Base-by-base conservation (phyloP, 2,329 filamentous ascomycete species). In the Colletotrichum orchidophilum region DNA sequence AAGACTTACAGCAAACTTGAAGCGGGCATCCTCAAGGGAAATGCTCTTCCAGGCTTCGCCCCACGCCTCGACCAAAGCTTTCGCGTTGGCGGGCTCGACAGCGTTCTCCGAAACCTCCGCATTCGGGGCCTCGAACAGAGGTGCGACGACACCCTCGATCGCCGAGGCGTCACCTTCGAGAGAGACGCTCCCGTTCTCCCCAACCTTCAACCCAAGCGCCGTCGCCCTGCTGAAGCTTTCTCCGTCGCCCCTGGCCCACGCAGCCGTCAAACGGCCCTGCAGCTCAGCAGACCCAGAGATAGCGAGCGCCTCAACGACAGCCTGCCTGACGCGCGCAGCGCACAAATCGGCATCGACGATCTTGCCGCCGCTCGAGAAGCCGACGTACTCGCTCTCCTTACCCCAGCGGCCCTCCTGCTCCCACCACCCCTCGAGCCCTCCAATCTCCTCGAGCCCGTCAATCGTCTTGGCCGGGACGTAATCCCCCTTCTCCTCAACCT, bases 1-100 rank as follows among this genome's bases (percentile, higher is more conserved):
- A 71, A 15, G 24, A 86, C 91, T 74, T 87, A 96, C 94, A 68
- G 91, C 90, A 84, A 96, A 95, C 79, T 93, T 94, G 74, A 93
- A 78, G 50, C 84, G 80, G 1, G 84, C 81, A 74, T 94, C 87
- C 21, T 82, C 78, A 31, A 96, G 78, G 3, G 87, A 82, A 15
- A 91, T 80, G 6, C 81, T 75, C 78, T 90, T 88, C 90, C 91
- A 94, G 63, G 84, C 84, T 12, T 80, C 76, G 70, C 87, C 85
- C 86, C 86, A 89, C 1, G 81, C 76, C 75, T 83, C 80, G 63
- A 83, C 75, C 52, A 87, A 78, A 73, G 81, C 79, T 35, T 75
- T 76, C 1, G 86, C 84, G 76, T 87, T 83, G 3, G 83, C 80
- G 0, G 77, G 63, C 12, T 82, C 78, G 11, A 80, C 68, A 49